Base-by-base conservation (phyloP, 495 filamentous ascomycete genomes). In the Usnea hakonensis region DNA sequence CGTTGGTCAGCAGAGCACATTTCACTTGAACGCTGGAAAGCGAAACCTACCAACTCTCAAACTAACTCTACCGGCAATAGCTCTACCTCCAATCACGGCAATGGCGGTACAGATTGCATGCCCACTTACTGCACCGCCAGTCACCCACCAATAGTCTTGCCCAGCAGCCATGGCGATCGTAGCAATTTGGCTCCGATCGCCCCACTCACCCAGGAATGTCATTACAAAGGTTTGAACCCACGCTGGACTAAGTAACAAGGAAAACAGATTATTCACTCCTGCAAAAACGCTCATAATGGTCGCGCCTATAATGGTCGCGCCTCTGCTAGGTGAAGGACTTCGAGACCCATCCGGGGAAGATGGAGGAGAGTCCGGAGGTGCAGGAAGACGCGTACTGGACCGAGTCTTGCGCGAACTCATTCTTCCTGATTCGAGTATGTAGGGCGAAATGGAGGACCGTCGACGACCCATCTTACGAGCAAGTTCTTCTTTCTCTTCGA, bases 191-290 rank as follows among this genome's bases (percentile, higher is more conserved):
- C 90, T 95, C 63, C 94, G 86, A 70, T 98, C 94, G 54, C 94
- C 94, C 94, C 95, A 97, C 73, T 98, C 94, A 13, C 94, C 94
- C 35, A 98, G 77, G 76, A 98, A 98, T 5, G 94, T 98, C 94
- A 98, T 98, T 64, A 91, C 85, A 72, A 98, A 98, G 7, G 95
- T 98, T 74, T 98, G 94, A 17, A 98, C 94, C 94, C 94, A 98
- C 1, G 92, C 94, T 4, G 94, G 94, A 70, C 89, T 95, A 21
- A 98, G 79, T 3, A 98, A 78, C 11, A 98, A 78, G 6, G 90
- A 90, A 54, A 91, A 81, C 5, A 98, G 85, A 67, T 98, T 98
- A 72, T 85, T 86, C 26, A 97, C 73, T 1, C 94, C 94, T 7
- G 71, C 71, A 26, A 84, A 38, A 26, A 78, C 63, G 33, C 76